Conservation (phyloP, 75 land plant genomes). For the Azolla pinnata region DNA sequence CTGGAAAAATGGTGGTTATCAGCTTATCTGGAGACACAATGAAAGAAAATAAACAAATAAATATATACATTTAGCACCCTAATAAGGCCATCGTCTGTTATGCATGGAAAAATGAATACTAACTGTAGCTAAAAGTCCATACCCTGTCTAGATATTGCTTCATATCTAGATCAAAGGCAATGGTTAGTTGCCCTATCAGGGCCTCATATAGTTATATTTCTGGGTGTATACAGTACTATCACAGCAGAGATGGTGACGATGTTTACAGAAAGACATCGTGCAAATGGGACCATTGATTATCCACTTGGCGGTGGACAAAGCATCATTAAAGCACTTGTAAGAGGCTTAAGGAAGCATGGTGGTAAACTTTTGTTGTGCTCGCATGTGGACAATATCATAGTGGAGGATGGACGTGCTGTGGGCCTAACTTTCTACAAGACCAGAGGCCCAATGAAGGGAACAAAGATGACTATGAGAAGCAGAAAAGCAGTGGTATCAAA, state of each 20-base stretch:
- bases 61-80: too few species aligned
- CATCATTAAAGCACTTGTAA: slow-evolving; percentile 22
- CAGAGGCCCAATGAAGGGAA: slow-evolving; percentile 14
- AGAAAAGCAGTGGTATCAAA: slow-evolving; percentile 28
- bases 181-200: too few species aligned
- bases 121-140: too few species aligned
- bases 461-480: slow-evolving; percentile 11
- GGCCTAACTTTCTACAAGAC: slow-evolving; percentile 15
- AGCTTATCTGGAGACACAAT: too few species aligned
- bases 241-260: slow-evolving; percentile 31
- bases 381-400: slow-evolving; percentile 18
- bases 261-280: slow-evolving; percentile 26
- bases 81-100: too few species aligned
- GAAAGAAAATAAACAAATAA: too few species aligned
- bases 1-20: too few species aligned
- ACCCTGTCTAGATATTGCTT: too few species aligned
- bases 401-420: slow-evolving; percentile 24
- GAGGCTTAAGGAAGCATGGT: slow-evolving; percentile 23
- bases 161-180: too few species aligned
- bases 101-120: too few species aligned
- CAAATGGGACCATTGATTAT: slow-evolving; percentile 23
- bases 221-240: slow-evolving; percentile 16
- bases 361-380: slow-evolving; percentile 14
- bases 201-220: too few species aligned
- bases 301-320: slow-evolving; percentile 29